Conservation (phyloP, 495 filamentous ascomycete species). For the Halenospora varia region DNA sequence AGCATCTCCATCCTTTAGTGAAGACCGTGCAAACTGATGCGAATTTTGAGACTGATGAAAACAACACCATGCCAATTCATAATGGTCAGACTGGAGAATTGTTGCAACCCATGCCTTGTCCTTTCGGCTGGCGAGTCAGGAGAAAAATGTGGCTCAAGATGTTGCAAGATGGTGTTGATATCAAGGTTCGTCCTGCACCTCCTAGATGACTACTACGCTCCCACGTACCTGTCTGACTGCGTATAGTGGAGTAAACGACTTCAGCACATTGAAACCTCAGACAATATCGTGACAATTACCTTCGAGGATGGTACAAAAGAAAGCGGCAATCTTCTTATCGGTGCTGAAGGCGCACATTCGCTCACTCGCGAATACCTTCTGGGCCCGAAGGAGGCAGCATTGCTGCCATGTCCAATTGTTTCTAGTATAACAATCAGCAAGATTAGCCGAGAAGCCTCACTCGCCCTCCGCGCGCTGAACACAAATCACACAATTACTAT, state of each 20-base stretch:
- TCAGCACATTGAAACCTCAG: slow-evolving; percentile 20
- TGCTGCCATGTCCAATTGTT: slow-evolving; percentile 20
- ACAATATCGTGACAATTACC: slow-evolving; percentile 25
- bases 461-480: slow-evolving; percentile 24
- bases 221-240: neutral
- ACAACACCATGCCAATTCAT: slow-evolving; percentile 33
- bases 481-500: slow-evolving; percentile 24
- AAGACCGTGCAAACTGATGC: slow-evolving; percentile 39
- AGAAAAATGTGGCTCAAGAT: slow-evolving; percentile 36
- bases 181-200: slow-evolving; percentile 29
- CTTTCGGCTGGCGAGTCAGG: slow-evolving; percentile 36
- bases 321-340: slow-evolving; percentile 34
- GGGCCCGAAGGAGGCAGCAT: slow-evolving; percentile 22
- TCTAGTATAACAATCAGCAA: slow-evolving; percentile 13
- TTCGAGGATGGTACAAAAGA: slow-evolving; percentile 37
- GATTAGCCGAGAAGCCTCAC: slow-evolving; percentile 19
- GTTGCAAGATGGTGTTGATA: slow-evolving; percentile 35
- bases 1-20: slow-evolving; percentile 29
- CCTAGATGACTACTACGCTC: neutral
- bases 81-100: slow-evolving; percentile 40
- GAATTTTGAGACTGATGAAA: slow-evolving; percentile 23
- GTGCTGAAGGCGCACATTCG: slow-evolving; percentile 41
- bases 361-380: slow-evolving; percentile 33
- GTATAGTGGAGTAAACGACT: slow-evolving; percentile 10
- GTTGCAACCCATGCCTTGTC: slow-evolving; percentile 30